phyloP scores from a whole-genome alignment of 306 rosid species.

The Rosa chinensis region DNA sequence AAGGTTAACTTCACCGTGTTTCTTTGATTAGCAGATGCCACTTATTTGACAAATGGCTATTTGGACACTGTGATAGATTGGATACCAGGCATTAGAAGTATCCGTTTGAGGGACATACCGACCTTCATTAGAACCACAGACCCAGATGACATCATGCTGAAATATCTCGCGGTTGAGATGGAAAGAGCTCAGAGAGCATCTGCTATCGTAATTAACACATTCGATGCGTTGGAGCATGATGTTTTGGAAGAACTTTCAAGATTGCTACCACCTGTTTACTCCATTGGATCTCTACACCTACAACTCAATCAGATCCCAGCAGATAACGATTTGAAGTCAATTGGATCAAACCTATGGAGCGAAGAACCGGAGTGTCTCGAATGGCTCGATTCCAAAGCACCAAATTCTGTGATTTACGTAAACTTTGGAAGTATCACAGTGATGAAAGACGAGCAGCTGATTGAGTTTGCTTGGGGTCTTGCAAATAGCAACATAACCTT shows the following conservation, averaged over 20 bases:
- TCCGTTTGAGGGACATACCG: slow-evolving; percentile 53
- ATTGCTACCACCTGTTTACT: slow-evolving; percentile 40
- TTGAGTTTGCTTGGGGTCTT: slow-evolving; percentile 73
- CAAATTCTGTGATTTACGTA: slow-evolving; percentile 21
- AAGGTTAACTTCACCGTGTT: background rate
- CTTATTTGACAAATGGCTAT: slow-evolving; percentile 42
- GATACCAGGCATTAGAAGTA: slow-evolving; percentile 50
- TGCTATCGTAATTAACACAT: slow-evolving; percentile 58
- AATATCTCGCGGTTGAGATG: background rate
- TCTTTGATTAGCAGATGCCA: slow-evolving; percentile 35
- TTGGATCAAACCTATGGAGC: slow-evolving; percentile 64
- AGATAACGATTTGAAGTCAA: slow-evolving; percentile 10
- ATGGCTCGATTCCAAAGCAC: slow-evolving; percentile 47
- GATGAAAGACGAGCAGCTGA: slow-evolving; percentile 45
- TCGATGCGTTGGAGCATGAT: slow-evolving; percentile 43
- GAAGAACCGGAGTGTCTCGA: slow-evolving; percentile 49
- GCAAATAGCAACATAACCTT: slow-evolving; percentile 42
- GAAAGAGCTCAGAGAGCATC: slow-evolving; percentile 40
- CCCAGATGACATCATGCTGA: slow-evolving; percentile 38
- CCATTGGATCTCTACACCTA: slow-evolving; percentile 55
- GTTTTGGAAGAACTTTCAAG: slow-evolving; percentile 33
- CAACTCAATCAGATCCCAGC: background rate
- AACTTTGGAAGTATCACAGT: slow-evolving; percentile 47
- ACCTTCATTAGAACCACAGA: slow-evolving; percentile 58
- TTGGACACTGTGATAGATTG: slow-evolving; percentile 52